A percentile compares a stretch with the other conserved stretches of the same genome.
phyloP scores from a whole-genome alignment of 2,329 filamentous ascomycete species.

The Cercospora brassicicola region DNA sequence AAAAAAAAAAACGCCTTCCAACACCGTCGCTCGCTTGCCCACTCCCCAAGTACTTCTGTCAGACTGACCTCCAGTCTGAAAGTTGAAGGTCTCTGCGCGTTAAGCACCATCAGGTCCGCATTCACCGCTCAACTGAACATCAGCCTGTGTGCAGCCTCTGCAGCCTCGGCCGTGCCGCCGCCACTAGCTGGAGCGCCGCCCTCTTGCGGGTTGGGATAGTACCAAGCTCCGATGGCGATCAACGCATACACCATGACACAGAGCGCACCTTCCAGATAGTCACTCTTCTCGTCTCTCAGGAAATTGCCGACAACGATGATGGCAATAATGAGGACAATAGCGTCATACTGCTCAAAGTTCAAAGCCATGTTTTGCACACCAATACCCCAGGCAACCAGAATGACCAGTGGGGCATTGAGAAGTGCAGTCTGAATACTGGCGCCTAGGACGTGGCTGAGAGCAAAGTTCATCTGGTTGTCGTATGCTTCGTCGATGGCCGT shows the following conservation, averaged over 20 bases:
- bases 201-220: constrained; percentile 51
- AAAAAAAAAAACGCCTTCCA: constrained; percentile 9
- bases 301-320: constrained; percentile 72
- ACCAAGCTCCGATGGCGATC: constrained; percentile 62
- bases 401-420: constrained; percentile 79
- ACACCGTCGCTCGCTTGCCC: constrained; percentile 12
- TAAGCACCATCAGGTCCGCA: not conserved
- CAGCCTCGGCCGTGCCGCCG: not conserved
- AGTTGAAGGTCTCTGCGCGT: not conserved
- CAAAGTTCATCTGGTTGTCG: constrained; percentile 75
- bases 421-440: constrained; percentile 87
- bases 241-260: constrained; percentile 70
- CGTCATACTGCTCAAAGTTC: constrained; percentile 84
- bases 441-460: constrained; percentile 80
- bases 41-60: not conserved
- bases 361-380: constrained; percentile 67
- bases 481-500: constrained; percentile 83
- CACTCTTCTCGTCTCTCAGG: constrained; percentile 81
- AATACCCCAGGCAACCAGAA: constrained; percentile 81
- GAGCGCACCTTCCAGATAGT: constrained; percentile 83
- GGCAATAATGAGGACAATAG: constrained; percentile 75
- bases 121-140: constrained; percentile 5
- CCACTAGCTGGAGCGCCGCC: not conserved
- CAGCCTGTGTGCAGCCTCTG: constrained; percentile 10
- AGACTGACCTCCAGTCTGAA: not conserved